A percentile compares a stretch with the other conserved stretches of the same genome.
These are phyloP conservation scores for Penicillium canescens DNA, from an alignment of 495 filamentous ascomycete genomes.

Conservation along the genomic window DNA sequence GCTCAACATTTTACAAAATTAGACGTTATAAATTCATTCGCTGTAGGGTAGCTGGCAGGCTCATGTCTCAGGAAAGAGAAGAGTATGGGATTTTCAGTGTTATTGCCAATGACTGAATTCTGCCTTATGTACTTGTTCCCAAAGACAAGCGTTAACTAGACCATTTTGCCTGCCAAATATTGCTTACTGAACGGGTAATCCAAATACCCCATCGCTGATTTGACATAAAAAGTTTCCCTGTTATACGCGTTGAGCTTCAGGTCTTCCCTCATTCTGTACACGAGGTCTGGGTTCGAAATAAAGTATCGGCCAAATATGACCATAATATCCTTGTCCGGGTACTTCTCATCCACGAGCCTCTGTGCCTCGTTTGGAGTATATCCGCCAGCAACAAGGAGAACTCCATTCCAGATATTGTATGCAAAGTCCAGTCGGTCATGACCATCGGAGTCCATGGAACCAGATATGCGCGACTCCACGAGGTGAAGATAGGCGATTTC, in stretches of 20 bases:
- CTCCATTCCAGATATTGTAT: constrained; percentile 25
- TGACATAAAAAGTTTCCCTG: constrained; percentile 11
- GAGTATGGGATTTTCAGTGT: no score
- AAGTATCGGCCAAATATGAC: constrained; percentile 61
- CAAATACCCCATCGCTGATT: constrained; percentile 7
- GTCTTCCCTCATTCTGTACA: constrained; percentile 54
- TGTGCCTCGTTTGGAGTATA: constrained; percentile 45
- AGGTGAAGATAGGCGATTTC: constrained; percentile 65
- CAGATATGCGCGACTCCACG: constrained; percentile 48
- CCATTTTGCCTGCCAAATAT: neutral
- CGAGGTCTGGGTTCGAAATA: constrained; percentile 66
- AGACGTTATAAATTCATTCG: no score
- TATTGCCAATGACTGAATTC: no score
- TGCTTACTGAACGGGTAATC: constrained; percentile 15
- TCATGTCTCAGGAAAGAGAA: no score
- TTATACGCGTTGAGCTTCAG: constrained; percentile 15
- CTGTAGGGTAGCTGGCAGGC: no score
- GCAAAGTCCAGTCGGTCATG: constrained; percentile 50
- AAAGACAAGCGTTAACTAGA: no score
- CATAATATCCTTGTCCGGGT: constrained; percentile 47
- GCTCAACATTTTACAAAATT: no score
- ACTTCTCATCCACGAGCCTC: constrained; percentile 48
- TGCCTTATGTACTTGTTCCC: no score
- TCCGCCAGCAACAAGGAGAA: constrained; percentile 59
- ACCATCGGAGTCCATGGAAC: constrained; percentile 35